Conservation (phyloP, 2,329 filamentous ascomycete genomes). For the Dactylellina leptospora region DNA sequence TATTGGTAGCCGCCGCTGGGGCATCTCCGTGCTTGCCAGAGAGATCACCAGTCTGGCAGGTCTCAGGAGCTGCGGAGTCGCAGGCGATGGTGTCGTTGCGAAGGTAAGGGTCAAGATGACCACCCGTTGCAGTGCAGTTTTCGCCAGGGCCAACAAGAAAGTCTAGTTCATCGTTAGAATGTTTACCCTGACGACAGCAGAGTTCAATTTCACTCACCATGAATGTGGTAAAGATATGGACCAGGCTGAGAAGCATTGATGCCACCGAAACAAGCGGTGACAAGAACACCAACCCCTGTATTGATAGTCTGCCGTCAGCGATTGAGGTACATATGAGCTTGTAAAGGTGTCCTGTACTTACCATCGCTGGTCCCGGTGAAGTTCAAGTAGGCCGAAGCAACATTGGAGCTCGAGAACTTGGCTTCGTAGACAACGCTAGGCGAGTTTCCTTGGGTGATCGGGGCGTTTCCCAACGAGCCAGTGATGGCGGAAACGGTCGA, state of each 20-base stretch:
- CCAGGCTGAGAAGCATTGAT: slow-evolving; percentile 25
- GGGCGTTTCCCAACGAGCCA: slow-evolving; percentile 29
- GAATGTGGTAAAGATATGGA: slow-evolving; percentile 46
- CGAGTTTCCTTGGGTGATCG: slow-evolving; percentile 26
- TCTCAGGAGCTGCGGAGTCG: slow-evolving; percentile 67
- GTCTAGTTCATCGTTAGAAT: slow-evolving; percentile 20
- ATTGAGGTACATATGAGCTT: neutral
- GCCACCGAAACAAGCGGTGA: slow-evolving; percentile 24
- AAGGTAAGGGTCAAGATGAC: slow-evolving; percentile 75
- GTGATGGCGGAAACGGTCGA: slow-evolving; percentile 33
- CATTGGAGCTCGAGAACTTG: slow-evolving; percentile 14
- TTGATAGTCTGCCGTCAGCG: neutral
- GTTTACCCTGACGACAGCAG: too few species aligned
- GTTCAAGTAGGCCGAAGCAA: slow-evolving; percentile 27
- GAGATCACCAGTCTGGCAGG: slow-evolving; percentile 80
- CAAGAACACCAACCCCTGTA: slow-evolving; percentile 31
- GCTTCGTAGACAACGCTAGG: slow-evolving; percentile 35
- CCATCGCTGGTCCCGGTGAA: slow-evolving; percentile 42
- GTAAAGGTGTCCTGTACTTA: slow-evolving; percentile 5
- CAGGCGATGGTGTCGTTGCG: slow-evolving; percentile 72
- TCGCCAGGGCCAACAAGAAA: slow-evolving; percentile 56
- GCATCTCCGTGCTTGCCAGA: slow-evolving; percentile 74
- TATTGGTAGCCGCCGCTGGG: slow-evolving; percentile 7
- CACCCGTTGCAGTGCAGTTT: slow-evolving; percentile 74
- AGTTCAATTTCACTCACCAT: slow-evolving; percentile 18